phyloP scores from a whole-genome alignment of 2,329 filamentous ascomycete genomes.

The Trichoderma sp. region DNA sequence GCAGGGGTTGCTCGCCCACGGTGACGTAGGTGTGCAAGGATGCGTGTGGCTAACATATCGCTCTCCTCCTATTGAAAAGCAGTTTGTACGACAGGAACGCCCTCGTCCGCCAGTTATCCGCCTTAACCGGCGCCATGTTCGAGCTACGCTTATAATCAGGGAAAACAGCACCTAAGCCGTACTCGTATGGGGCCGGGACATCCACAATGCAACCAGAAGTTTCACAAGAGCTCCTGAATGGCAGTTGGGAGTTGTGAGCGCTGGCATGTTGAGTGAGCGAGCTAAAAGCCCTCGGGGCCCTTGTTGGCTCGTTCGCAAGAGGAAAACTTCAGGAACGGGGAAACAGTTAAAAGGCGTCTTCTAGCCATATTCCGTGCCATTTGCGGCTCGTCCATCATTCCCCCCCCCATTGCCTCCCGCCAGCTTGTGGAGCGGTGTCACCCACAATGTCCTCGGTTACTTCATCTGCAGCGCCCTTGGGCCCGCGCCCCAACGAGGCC shows the following conservation, averaged over 20 bases:
- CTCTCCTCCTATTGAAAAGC: constrained; percentile 24
- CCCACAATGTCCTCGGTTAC: constrained; percentile 5
- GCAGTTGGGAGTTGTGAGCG: constrained; percentile 9
- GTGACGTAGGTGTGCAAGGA: constrained; percentile 28
- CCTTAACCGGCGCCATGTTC: constrained; percentile 16
- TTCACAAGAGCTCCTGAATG: constrained; percentile 21
- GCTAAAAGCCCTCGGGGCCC: constrained; percentile 22
- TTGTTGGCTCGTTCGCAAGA: constrained; percentile 11
- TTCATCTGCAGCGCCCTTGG: constrained; percentile 2
- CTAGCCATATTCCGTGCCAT: neutral
- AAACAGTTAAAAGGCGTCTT: constrained; percentile 9
- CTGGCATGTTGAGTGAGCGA: neutral
- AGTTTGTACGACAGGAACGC: constrained; percentile 14
- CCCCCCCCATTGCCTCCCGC: constrained; percentile 17
- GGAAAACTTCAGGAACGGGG: neutral
- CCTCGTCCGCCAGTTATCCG: constrained; percentile 21
- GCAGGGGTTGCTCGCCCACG: constrained; percentile 25
- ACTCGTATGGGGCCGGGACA: constrained; percentile 12
- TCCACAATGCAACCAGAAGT: constrained; percentile 28
- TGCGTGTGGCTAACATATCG: constrained; percentile 22
- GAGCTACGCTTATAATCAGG: constrained; percentile 12
- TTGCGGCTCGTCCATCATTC: neutral
- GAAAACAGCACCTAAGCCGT: constrained; percentile 19
- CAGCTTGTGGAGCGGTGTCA: constrained; percentile 15
- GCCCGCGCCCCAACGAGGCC: constrained; percentile 1